Conservation (phyloP, 805 yeast species). For the Wickerhamomyces hampshirensis region DNA sequence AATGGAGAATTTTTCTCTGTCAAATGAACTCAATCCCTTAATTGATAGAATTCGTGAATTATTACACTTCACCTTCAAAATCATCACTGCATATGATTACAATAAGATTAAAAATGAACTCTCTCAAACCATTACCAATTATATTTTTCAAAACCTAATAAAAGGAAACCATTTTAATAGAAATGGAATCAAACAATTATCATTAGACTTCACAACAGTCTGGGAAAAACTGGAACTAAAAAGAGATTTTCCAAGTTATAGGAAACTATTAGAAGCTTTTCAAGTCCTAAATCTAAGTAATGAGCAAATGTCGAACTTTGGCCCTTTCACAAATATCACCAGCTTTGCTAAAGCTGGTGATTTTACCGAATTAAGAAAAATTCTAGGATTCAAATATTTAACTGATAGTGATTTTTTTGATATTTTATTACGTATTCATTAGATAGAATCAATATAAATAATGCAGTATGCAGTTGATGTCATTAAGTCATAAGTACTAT, state of each 20-base stretch:
- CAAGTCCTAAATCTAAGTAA: conserved; percentile 27
- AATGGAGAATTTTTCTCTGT: conserved; percentile 9
- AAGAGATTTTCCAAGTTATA: conserved; percentile 14
- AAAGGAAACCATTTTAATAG: conserved; percentile 32
- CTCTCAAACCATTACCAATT: conserved; percentile 26
- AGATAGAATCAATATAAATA: background rate
- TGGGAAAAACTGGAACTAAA: conserved; percentile 24
- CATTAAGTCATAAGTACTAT: background rate
- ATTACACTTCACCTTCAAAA: conserved; percentile 14
- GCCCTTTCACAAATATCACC: conserved; percentile 16
- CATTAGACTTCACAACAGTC: conserved; percentile 27
- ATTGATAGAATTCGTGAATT: conserved; percentile 24
- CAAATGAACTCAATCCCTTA: conserved; percentile 23
- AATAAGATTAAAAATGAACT: conserved; percentile 22
- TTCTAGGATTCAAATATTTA: conserved; percentile 17
- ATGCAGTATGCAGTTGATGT: background rate
- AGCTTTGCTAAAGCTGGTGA: conserved; percentile 28
- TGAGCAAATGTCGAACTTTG: conserved; percentile 13
- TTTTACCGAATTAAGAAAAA: conserved; percentile 23
- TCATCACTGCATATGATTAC: conserved; percentile 14
- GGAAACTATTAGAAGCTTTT: conserved; percentile 20
- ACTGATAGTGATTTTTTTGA: conserved; percentile 32
- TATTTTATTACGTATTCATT: conserved; percentile 29
- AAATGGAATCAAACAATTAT: conserved; percentile 29
- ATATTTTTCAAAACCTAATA: conserved; percentile 30